Conservation (phyloP, 2,329 filamentous ascomycete genomes). For the Huntiella bhutanensis region DNA sequence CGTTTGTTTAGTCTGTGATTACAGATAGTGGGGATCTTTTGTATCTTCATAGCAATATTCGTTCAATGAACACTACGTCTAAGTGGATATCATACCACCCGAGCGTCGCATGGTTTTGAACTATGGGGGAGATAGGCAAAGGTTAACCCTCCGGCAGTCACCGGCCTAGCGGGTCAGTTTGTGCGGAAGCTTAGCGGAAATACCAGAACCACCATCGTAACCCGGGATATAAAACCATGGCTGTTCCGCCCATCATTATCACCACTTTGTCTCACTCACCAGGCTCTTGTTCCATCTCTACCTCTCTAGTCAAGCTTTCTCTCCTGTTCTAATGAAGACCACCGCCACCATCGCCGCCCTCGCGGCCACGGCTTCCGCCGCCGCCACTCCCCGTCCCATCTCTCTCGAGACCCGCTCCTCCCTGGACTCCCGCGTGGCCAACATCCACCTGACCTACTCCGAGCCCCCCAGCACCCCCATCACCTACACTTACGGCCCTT, state of each 20-base stretch:
- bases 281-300: background rate
- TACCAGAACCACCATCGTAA: background rate
- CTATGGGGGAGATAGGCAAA: too few species aligned
- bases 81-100: too few species aligned
- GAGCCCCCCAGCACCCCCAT: constrained; percentile 12
- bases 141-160: too few species aligned
- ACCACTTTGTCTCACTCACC: constrained; percentile 1
- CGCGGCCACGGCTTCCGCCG: constrained; percentile 8
- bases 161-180: too few species aligned
- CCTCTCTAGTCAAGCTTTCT: background rate
- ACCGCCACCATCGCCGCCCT: constrained; percentile 8
- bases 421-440: constrained; percentile 11
- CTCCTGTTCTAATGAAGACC: constrained; percentile 7
- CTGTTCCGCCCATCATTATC: background rate
- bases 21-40: too few species aligned
- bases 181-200: too few species aligned
- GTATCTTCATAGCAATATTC: too few species aligned
- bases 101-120: too few species aligned
- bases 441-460: constrained; percentile 14
- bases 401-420: constrained; percentile 10
- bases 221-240: background rate
- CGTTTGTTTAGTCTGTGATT: too few species aligned
- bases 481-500: constrained; percentile 14
- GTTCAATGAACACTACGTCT: too few species aligned
- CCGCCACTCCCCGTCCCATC: constrained; percentile 7